Base-by-base conservation (phyloP, 805 yeast genomes). In the Candida insectorum region DNA sequence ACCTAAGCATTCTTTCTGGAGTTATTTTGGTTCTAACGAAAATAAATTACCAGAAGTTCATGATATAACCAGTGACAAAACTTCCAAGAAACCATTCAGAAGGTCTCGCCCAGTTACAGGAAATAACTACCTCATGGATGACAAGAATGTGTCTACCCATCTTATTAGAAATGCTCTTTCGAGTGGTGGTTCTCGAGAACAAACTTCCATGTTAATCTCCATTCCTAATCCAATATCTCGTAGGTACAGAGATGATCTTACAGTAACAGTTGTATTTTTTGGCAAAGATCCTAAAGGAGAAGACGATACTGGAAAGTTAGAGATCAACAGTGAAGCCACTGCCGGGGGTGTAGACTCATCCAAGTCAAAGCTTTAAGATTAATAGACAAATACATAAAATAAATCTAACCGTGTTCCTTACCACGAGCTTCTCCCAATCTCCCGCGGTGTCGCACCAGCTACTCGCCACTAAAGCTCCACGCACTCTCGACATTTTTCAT, bases 181-280 rank as follows among this genome's bases (percentile, higher is more conserved):
- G 37, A 74, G 75, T 43, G 95, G 96, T 5, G 96, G 95, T 0
- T 80, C 85, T 24, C 77, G 78, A 43, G 96, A 91, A 41, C 89
- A 87, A 48, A 88, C 89, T 3, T 78, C 89, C 15, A 85, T 93
- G 75, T 65, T 93, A 40, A 82, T 88, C 12, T 81, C 93, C 34
- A 87, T 93, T 33, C 97, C 97, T 13, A 76, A 88, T 12, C 97
- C 97, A 2, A 73, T 84, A 47, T 83, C 96, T 14, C 78, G 98
- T 60, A 73, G 87, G 28, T 91, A 89, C 60, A 78, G 98, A 57
- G 98, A 93, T 62, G 98, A 93, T 58, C 70, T 93, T 53, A 89
- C 97, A 0, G 97, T 89, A 4, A 87, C 96, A 3, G 98, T 93
- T 16, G 86, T 91, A 2, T 93, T 93, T 60, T 93, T 93, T 55